A percentile compares a stretch with the other conserved stretches of the same genome.
phyloP scores from a whole-genome alignment of 768 basidiomycete species.

The Rhizopogon vinicolor region DNA sequence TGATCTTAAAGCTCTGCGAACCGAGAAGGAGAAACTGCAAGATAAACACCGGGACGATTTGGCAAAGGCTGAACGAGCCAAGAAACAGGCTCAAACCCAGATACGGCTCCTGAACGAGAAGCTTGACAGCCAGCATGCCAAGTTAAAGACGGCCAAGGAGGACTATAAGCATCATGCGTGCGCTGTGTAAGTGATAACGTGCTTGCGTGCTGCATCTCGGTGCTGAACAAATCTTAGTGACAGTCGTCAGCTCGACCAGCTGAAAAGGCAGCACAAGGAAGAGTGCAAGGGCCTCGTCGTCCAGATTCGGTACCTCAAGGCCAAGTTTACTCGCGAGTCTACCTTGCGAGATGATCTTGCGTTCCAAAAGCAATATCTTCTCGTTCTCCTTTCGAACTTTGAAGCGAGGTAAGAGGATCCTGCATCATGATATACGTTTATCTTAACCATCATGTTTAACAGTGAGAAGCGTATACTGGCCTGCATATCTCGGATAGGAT shows the following conservation, averaged over 20 bases:
- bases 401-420: conserved; percentile 56
- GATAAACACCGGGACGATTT: conserved; percentile 52
- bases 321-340: conserved; percentile 84
- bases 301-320: conserved; percentile 89
- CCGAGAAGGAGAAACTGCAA: conserved; percentile 63
- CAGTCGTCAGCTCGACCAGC: conserved; percentile 43
- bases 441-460: conserved; percentile 4
- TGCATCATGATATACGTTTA: neutral
- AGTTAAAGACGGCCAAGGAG: conserved; percentile 36
- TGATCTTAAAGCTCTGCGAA: conserved; percentile 64
- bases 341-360: conserved; percentile 69
- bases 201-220: neutral
- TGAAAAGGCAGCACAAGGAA: conserved; percentile 69
- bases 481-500: conserved; percentile 74
- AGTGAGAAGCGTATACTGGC: conserved; percentile 72
- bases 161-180: conserved; percentile 55
- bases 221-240: conserved; percentile 34
- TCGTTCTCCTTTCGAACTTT: conserved; percentile 64
- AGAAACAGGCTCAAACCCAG: conserved; percentile 65
- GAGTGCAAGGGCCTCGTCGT: conserved; percentile 90
- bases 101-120: conserved; percentile 64
- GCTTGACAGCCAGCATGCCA: conserved; percentile 47
- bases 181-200: conserved; percentile 40
- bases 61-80: conserved; percentile 51
- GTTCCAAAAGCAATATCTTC: conserved; percentile 87